Percentiles rank a stretch among this genome's conserved stretches.
phyloP scores from a whole-genome alignment of 2,329 filamentous ascomycete species.

The Xylariaceae sp. region DNA sequence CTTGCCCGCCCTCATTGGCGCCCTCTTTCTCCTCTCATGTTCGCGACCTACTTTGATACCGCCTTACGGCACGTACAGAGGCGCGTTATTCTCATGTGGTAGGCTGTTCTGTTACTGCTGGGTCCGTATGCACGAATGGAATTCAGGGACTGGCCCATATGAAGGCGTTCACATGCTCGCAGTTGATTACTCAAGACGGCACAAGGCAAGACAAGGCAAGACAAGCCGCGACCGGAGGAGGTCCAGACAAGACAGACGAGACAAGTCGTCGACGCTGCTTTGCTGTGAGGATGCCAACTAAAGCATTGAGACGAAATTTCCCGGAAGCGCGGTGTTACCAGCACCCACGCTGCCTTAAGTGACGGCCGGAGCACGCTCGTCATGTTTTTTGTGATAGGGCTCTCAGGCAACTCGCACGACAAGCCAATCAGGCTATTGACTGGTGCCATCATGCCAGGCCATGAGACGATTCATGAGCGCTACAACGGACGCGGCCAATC shows the following conservation, averaged over 20 bases:
- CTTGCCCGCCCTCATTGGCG: not conserved
- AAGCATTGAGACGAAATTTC: not conserved
- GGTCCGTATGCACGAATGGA: not conserved
- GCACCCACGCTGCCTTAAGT: not conserved
- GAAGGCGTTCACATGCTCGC: too few species aligned
- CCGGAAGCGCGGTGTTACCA: not conserved
- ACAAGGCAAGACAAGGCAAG: not conserved
- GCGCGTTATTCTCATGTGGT: not conserved
- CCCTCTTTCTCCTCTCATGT: not conserved
- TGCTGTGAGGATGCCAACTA: not conserved
- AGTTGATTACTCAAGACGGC: not conserved
- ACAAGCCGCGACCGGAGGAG: not conserved
- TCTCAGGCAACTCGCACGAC: not conserved
- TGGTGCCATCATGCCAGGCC: constrained; percentile 29
- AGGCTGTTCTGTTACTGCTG: not conserved
- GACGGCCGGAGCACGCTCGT: not conserved
- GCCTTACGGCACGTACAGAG: not conserved
- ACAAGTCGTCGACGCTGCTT: not conserved
- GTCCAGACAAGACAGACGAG: not conserved
- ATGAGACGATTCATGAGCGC: constrained; percentile 30
- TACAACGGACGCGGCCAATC: constrained; percentile 24
- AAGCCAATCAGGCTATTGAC: not conserved
- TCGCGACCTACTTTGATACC: not conserved
- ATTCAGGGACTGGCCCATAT: not conserved
- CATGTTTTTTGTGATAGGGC: not conserved